Evolutionary conservation across 352 stramenopile genomes (phyloP).

Genomic region (Globisporangium iwayamae): DNA sequence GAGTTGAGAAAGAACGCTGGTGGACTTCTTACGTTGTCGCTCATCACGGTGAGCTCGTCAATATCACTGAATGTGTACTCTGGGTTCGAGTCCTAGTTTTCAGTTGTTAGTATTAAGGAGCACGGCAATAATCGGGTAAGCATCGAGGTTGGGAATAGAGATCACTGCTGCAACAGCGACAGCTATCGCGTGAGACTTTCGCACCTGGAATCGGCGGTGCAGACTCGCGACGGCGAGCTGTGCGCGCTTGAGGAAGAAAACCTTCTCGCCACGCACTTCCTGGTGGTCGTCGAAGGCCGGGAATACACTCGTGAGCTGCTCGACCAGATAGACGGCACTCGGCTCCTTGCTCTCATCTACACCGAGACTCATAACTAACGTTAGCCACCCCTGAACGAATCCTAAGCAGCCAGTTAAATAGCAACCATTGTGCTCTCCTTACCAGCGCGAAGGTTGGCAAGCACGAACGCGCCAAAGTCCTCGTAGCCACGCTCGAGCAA

Average conservation of each 20-base stretch:
- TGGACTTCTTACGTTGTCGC: conserved; percentile 40
- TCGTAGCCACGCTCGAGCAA: conserved; percentile 43
- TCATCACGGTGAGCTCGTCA: conserved; percentile 53
- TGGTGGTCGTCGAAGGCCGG: conserved; percentile 70
- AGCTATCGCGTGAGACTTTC: neutral
- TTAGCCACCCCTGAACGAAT: neutral
- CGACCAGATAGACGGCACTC: conserved; percentile 51
- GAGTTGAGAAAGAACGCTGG: too few species aligned
- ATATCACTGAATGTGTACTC: conserved; percentile 61
- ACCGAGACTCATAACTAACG: neutral
- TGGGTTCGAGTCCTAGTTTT: conserved; percentile 36
- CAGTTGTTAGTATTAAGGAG: too few species aligned
- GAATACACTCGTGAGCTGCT: conserved; percentile 54
- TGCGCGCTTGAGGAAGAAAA: conserved; percentile 71
- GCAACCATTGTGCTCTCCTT: neutral
- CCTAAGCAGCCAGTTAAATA: neutral
- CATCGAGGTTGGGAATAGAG: too few species aligned
- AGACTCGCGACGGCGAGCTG: conserved; percentile 53
- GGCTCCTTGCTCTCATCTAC: conserved; percentile 19
- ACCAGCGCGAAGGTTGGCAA: conserved; percentile 41
- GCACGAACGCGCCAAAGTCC: conserved; percentile 75
- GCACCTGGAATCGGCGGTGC: conserved; percentile 66
- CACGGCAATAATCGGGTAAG: neutral
- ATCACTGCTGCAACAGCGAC: too few species aligned
- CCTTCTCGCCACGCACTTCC: conserved; percentile 36